These are phyloP conservation scores for Daldinia childiae DNA, from an alignment of 495 filamentous ascomycete species.

Conservation along the genomic window DNA sequence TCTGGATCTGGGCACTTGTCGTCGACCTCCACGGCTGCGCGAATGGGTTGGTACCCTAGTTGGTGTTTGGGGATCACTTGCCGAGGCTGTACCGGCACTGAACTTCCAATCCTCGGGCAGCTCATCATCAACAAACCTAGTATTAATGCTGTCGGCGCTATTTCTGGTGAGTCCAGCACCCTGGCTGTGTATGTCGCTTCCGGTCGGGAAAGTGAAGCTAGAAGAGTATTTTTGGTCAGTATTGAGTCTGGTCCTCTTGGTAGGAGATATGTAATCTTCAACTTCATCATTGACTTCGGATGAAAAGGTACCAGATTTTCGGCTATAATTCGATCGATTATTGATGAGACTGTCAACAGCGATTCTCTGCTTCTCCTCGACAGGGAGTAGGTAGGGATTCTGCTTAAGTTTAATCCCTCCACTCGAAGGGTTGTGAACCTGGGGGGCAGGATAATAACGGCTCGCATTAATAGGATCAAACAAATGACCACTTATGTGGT, in stretches of 20 bases:
- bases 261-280: background rate
- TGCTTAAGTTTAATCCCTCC: conserved; percentile 20
- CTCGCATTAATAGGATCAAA: background rate
- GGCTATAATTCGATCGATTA: background rate
- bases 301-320: background rate
- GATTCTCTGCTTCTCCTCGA: conserved; percentile 47
- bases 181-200: conserved; percentile 43
- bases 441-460: background rate
- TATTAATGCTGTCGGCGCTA: conserved; percentile 81
- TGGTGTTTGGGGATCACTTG: conserved; percentile 43
- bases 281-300: background rate
- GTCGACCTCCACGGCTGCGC: conserved; percentile 48
- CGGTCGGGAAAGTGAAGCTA: conserved; percentile 62
- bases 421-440: conserved; percentile 33
- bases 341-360: conserved; percentile 44
- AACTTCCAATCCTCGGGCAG: conserved; percentile 52
- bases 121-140: conserved; percentile 61
- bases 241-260: conserved; percentile 25
- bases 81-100: conserved; percentile 52
- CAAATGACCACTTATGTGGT: background rate
- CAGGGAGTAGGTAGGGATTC: conserved; percentile 32
- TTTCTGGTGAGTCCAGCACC: conserved; percentile 58
- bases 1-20: conserved; percentile 32
- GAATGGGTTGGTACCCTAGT: conserved; percentile 50
- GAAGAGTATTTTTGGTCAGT: conserved; percentile 47